Conservation (phyloP, 2,329 filamentous ascomycete genomes). For the Cordyceps cicadae region DNA sequence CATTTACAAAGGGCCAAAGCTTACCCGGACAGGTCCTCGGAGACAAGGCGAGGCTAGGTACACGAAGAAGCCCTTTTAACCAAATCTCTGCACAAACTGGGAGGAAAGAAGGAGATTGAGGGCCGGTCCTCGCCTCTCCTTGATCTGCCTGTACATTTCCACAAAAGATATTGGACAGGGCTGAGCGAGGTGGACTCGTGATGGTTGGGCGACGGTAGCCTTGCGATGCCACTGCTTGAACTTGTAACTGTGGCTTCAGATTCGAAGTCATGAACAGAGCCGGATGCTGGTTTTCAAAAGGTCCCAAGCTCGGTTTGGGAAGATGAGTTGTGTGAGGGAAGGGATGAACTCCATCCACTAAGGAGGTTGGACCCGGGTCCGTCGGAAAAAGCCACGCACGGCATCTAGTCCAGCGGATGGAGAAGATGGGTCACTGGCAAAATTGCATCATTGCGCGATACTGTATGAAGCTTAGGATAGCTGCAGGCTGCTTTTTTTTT, state of each 20-base stretch:
- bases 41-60: neutral
- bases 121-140: neutral
- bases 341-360: conserved; percentile 2
- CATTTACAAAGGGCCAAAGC: neutral
- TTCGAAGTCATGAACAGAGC: too few species aligned
- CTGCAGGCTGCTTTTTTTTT: too few species aligned
- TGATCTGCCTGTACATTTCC: neutral
- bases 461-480: neutral
- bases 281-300: too few species aligned
- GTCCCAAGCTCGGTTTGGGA: neutral
- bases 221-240: neutral
- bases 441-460: conserved; percentile 8
- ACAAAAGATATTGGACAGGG: neutral
- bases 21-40: neutral
- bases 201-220: neutral
- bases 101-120: neutral
- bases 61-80: neutral
- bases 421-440: neutral
- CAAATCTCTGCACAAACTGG: neutral
- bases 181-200: neutral
- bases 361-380: neutral
- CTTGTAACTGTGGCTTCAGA: neutral
- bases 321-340: neutral
- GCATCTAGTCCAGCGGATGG: neutral
- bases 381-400: conserved; percentile 7